Conservation (phyloP, 305 asterid genomes). For the Fraxinus albicans region DNA sequence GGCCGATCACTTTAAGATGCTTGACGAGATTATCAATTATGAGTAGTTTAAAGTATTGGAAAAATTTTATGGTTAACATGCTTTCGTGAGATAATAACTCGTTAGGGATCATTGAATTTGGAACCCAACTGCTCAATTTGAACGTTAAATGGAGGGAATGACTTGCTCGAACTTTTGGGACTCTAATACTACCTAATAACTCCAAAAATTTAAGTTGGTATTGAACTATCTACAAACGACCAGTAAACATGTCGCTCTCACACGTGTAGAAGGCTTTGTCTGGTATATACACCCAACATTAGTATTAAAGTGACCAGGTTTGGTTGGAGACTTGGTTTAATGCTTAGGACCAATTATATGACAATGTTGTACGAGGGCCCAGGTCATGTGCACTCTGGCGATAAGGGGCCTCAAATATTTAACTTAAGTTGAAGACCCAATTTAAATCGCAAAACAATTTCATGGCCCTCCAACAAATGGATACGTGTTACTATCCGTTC, state of each 20-base stretch:
- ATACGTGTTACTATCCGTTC: conserved; percentile 15
- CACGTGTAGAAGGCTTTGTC: conserved; percentile 25
- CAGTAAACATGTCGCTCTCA: conserved; percentile 15
- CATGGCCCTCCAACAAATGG: background rate
- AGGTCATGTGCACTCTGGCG: conserved; percentile 2
- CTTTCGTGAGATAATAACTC: background rate
- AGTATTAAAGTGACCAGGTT: conserved; percentile 29
- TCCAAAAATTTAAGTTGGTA: background rate
- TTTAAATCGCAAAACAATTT: conserved; percentile 5
- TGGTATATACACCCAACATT: conserved; percentile 30
- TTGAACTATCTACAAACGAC: conserved; percentile 2
- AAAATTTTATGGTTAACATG: background rate
- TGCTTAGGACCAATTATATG: conserved; percentile 17
- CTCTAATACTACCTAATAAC: background rate
- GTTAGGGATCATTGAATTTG: background rate
- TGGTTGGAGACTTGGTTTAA: conserved; percentile 19
- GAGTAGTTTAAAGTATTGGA: no score
- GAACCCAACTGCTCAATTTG: no score
- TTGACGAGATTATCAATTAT: no score
- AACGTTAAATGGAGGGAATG: background rate
- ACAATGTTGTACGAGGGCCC: conserved; percentile 44
- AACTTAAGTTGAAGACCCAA: background rate
- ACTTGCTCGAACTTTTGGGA: background rate
- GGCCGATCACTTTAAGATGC: no score
- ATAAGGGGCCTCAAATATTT: background rate